Base-by-base conservation (phyloP, 192 early-diverging fungal species). In the Mortierella hygrophila region DNA sequence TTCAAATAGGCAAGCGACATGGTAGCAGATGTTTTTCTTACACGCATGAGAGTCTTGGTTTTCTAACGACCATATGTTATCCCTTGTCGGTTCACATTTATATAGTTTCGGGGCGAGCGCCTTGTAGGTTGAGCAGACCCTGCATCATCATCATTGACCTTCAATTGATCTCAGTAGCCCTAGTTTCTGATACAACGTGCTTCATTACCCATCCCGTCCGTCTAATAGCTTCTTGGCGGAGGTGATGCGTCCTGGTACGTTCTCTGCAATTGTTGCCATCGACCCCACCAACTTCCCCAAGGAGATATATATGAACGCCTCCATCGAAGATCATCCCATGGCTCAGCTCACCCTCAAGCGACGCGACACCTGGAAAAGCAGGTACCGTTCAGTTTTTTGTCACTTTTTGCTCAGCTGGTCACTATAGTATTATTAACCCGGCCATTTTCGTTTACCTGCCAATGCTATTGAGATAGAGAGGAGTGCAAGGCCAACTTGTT, bases 351-450 rank as follows among this genome's bases (percentile, higher is more conserved):
- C 89, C 7, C 47, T 76, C 44, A 92, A 89, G 57, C 75, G 92
- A 74, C 82, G 89, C 23, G 92, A 92, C 79, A 76, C 46, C 16
- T 92, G 92, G 92, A 80, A 68, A 37, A 77, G 52, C 76, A 88
- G 78, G 91, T 90, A 88, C 29, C 10, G 32, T 63, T 16, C 32
- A 20, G 49, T 21, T 72, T 68, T 16, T 41, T 75, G 23, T 29
- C 42, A 2, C 0, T 49, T 15, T 42, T n/a, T 21, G 13, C 9
- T 26, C 6, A 41, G 20, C n/a, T 71, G n/a, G 4, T 26, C 41
- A 20, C 15, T 15, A 38, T 20, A 5, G 18, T 20, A 41, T 20
- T 46, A 29, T 52, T 78, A 29, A 41, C 23, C 55, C 0, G 29
- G 8, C 7, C 15, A 2, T 52, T 18, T 5, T 20, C 18, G 18